A percentile compares a stretch with the other conserved stretches of the same genome.
Evolutionary conservation across 129 eudicot species (phyloP).

Genomic region (Deinandra increscens): DNA sequence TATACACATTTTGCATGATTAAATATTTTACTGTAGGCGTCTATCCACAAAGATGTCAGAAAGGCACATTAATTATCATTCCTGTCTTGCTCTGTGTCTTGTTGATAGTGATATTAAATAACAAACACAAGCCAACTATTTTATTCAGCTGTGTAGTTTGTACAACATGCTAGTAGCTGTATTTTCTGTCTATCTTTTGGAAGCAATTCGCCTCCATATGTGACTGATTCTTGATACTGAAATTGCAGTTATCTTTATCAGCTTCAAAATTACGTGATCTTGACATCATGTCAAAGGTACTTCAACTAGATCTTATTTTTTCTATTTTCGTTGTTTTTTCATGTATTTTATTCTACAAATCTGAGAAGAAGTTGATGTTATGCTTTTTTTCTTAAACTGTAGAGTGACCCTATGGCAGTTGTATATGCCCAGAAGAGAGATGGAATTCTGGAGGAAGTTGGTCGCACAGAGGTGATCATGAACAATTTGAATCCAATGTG

Average conservation of each 20-base stretch:
- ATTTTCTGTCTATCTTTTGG: not conserved
- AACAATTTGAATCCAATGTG: conserved; percentile 77
- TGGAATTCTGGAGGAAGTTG: conserved; percentile 80
- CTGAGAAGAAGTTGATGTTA: conserved; percentile 5
- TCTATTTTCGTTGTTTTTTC: not conserved
- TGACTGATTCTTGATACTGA: conserved; percentile 19
- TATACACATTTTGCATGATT: conserved; percentile 3
- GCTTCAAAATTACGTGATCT: conserved; percentile 77
- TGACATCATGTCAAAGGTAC: conserved; percentile 88
- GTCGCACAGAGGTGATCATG: conserved; percentile 96
- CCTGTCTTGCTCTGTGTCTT: conserved; percentile 2
- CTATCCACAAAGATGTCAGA: not conserved
- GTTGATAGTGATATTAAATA: conserved; percentile 12
- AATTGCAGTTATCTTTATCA: conserved; percentile 75
- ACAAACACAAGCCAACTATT: not conserved
- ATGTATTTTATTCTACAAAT: not conserved
- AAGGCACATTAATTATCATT: not conserved
- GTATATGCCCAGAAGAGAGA: conserved; percentile 59
- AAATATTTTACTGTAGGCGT: not conserved
- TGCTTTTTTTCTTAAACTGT: conserved; percentile 22
- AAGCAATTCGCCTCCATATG: conserved; percentile 13
- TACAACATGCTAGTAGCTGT: conserved; percentile 16
- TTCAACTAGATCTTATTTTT: conserved; percentile 4
- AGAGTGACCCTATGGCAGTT: conserved; percentile 98
- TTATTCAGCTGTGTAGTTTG: not conserved